phyloP scores from a whole-genome alignment of 179 eudicot species.

The Kewa caespitosa region DNA sequence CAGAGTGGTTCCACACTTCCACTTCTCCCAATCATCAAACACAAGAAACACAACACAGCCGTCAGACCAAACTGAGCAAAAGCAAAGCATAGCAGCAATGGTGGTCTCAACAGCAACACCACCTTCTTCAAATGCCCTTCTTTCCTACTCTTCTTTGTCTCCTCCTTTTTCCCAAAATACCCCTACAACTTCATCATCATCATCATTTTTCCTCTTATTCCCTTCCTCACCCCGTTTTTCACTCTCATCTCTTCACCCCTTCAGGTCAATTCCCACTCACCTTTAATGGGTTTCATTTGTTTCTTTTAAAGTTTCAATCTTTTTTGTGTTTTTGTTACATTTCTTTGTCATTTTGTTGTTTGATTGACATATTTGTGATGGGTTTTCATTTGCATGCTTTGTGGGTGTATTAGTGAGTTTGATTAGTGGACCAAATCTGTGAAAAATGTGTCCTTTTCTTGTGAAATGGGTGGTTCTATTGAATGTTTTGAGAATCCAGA shows the following conservation, averaged over 20 bases:
- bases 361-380: not conserved
- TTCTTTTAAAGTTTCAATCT: not conserved
- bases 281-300: too few relatives aligned
- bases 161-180: not conserved
- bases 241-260: conserved; percentile 15
- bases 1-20: too few relatives aligned
- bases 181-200: conserved; percentile 5
- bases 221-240: conserved; percentile 12
- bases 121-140: conserved; percentile 17
- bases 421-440: not conserved
- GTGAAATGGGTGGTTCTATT: not conserved
- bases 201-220: conserved; percentile 9
- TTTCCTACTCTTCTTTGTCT: conserved; percentile 33
- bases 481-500: not conserved
- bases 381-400: not conserved
- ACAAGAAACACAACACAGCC: too few relatives aligned
- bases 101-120: conserved; percentile 34
- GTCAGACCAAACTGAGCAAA: not conserved
- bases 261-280: conserved; percentile 22
- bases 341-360: not conserved
- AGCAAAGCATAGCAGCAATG: not conserved
- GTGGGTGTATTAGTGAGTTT: not conserved
- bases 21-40: too few relatives aligned
- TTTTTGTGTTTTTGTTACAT: not conserved
- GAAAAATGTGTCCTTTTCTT: not conserved